Evolutionary conservation across 345 rosid genomes (phyloP), one percentile per base, ranked within the genome.

Genomic region (Iberis pinnata): DNA sequence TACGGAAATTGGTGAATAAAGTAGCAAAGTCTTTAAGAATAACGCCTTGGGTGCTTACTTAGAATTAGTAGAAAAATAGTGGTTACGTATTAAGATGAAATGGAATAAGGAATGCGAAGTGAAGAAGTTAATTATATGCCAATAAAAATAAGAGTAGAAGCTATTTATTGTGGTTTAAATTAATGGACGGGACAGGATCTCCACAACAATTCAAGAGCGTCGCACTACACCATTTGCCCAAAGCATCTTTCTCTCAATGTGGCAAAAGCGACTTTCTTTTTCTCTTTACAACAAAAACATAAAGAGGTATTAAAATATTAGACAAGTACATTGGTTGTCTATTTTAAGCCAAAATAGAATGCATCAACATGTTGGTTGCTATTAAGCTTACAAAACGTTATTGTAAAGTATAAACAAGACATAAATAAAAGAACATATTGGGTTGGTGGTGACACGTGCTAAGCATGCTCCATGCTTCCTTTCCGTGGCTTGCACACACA

Each of bases 381-480:
- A 45, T 43, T 43, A 12, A 20, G 4, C 2, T 13, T 18, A n/a
- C 0, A 19, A 35, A 24, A 48, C 38, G 38, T 16, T 19, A 16
- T 4, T 13, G 29, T 38, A 27, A 25, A n/a, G 8, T 9, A 11
- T 22, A 18, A 36, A 58, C 14, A 22, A 58, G 18, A 35, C 15
- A 10, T 15, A 35, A 15, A 15, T 6, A 32, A 42, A 50, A 24
- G 37, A 52, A 41, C 13, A 52, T 61, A 22, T 62, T 53, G 14
- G 26, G 27, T 16, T 55, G 61, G 47, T 3, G 42, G 20, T 20
- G 69, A 64, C 69, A 64, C 62, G 56, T 64, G 29, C 43, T 47
- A 47, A 49, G 57, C 69, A 64, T 64, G 69, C 57, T 56, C 31
- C 26, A 47, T 38, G 13, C 25, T 54, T 52, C 32, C 37, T 56